A percentile compares a stretch with the other conserved stretches of the same genome.
phyloP scores from a whole-genome alignment of 257 asterid species.

The Solanum bulbocastanum region DNA sequence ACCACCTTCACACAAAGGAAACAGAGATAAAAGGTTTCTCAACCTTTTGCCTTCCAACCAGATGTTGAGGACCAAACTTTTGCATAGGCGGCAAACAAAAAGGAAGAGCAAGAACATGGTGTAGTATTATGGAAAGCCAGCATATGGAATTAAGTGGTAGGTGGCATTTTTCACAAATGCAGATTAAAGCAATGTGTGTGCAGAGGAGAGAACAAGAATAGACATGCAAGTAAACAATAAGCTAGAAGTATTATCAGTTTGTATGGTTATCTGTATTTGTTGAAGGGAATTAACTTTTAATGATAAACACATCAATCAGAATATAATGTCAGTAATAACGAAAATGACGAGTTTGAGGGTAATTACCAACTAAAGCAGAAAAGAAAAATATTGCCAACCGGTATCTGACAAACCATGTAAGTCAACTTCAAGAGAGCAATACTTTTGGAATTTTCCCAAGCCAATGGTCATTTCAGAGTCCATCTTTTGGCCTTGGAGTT shows the following conservation, averaged over 20 bases:
- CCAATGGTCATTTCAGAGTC: background rate
- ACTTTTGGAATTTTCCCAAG: constrained; percentile 2
- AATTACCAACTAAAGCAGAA: constrained; percentile 12
- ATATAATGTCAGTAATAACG: background rate
- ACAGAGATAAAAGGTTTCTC: background rate
- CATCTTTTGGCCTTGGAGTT: constrained; percentile 6
- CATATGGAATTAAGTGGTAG: background rate
- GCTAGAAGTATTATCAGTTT: background rate
- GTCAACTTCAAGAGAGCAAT: constrained; percentile 15
- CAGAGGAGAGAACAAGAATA: background rate
- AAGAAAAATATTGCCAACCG: constrained; percentile 16
- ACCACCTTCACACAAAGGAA: background rate
- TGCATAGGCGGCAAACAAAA: background rate
- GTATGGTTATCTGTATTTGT: background rate
- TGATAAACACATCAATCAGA: background rate
- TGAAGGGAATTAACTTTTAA: background rate
- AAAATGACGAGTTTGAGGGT: background rate
- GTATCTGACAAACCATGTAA: constrained; percentile 16
- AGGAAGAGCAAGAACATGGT: background rate
- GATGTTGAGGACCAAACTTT: background rate
- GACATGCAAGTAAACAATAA: background rate
- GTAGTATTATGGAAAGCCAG: background rate
- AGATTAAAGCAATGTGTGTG: background rate
- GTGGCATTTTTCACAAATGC: background rate
- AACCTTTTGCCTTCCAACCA: background rate